A percentile compares a stretch with the other conserved stretches of the same genome.
These are phyloP conservation scores for Trichomonas vaginalis DNA, from an alignment of 208 protist genomes.

Conservation along the genomic window DNA sequence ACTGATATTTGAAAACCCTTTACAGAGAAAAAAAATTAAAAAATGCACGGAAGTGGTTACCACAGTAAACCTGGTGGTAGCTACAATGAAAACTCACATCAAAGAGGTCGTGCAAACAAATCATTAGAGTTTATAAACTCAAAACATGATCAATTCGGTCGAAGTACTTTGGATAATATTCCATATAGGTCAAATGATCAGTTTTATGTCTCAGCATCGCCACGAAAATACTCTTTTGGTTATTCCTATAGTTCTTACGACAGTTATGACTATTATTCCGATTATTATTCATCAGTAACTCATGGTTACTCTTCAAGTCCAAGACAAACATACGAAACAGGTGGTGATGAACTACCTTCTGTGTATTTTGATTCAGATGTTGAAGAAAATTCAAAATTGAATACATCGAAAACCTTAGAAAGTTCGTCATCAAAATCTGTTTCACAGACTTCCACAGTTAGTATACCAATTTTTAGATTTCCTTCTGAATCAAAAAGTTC, in stretches of 20 bases:
- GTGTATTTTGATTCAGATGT: not conserved
- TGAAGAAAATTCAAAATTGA: not conserved
- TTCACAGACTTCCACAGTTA: not conserved
- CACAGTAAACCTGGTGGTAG: not conserved
- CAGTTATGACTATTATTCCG: not conserved
- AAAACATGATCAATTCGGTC: not conserved
- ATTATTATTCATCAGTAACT: not conserved
- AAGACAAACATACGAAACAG: not conserved
- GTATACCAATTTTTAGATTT: not conserved
- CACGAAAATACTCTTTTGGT: not conserved
- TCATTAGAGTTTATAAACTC: not conserved
- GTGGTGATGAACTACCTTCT: not conserved
- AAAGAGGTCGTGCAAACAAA: not conserved
- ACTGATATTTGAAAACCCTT: too few relatives aligned
- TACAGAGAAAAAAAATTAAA: too few relatives aligned
- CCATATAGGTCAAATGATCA: not conserved
- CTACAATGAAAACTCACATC: not conserved
- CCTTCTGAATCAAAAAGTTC: not conserved
- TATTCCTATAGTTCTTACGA: not conserved
- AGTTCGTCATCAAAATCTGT: not conserved
- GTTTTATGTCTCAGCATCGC: not conserved
- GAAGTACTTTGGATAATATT: not conserved
- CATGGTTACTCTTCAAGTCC: not conserved
- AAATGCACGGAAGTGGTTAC: too few relatives aligned
- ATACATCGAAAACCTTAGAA: not conserved